Evolutionary conservation across 768 basidiomycete species (phyloP).

Genomic region (Tephrocybe sp.): DNA sequence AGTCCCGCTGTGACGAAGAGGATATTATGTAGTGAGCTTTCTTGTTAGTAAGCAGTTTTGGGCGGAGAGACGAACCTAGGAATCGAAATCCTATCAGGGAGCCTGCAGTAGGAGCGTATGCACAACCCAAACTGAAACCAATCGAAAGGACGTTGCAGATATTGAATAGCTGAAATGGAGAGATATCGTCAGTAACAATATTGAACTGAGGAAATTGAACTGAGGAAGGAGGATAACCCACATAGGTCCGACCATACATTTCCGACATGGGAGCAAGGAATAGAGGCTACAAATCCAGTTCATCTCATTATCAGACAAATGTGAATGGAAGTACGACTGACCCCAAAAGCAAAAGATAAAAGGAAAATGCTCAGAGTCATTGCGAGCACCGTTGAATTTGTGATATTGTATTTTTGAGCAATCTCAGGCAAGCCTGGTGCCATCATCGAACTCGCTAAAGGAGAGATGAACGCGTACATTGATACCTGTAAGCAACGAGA

Average conservation of each 20-base stretch:
- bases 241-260: constrained; percentile 70
- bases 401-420: constrained; percentile 50
- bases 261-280: constrained; percentile 66
- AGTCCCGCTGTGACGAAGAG: constrained; percentile 47
- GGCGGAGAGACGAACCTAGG: constrained; percentile 41
- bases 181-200: neutral
- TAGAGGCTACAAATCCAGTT: constrained; percentile 39
- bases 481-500: constrained; percentile 41
- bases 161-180: constrained; percentile 41
- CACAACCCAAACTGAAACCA: constrained; percentile 67
- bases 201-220: neutral
- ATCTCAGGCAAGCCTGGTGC: constrained; percentile 63
- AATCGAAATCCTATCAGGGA: constrained; percentile 64
- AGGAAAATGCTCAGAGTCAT: constrained; percentile 67
- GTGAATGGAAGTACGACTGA: constrained; percentile 21
- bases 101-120: constrained; percentile 54
- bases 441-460: constrained; percentile 58
- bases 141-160: constrained; percentile 58
- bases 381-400: constrained; percentile 47
- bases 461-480: constrained; percentile 53
- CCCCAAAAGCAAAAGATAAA: constrained; percentile 63
- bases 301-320: neutral
- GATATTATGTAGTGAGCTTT: neutral
- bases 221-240: neutral
- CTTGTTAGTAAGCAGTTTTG: neutral